phyloP scores from a whole-genome alignment of 768 basidiomycete species.

The Trametes villosa region DNA sequence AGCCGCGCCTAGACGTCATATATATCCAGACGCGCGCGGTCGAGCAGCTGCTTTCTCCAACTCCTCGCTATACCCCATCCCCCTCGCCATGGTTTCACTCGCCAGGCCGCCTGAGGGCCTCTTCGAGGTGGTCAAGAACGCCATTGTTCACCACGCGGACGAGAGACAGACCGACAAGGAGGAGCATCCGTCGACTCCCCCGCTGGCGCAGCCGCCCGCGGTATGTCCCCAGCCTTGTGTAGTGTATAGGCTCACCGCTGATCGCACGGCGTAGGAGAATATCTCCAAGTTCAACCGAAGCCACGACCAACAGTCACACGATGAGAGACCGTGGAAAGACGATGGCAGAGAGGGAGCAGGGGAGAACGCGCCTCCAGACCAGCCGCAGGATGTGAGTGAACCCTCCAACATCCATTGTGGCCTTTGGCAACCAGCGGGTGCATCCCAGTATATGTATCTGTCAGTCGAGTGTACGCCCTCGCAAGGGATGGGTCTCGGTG shows the following conservation, averaged over 20 bases:
- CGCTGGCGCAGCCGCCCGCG: slow-evolving; percentile 22
- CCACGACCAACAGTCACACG: not conserved
- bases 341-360: not conserved
- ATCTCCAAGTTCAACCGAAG: not conserved
- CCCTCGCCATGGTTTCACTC: slow-evolving; percentile 28
- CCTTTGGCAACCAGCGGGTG: not conserved
- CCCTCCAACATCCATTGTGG: not conserved
- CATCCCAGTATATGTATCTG: too few relatives aligned
- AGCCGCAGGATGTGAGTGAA: slow-evolving; percentile 3
- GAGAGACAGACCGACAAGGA: slow-evolving; percentile 12
- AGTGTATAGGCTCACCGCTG: not conserved
- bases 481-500: too few relatives aligned
- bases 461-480: too few relatives aligned
- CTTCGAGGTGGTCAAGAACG: slow-evolving; percentile 26
- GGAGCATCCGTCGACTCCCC: slow-evolving; percentile 25
- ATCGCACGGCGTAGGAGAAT: not conserved
- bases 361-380: not conserved
- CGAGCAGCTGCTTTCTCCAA: not conserved
- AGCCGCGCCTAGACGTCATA: not conserved
- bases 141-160: slow-evolving; percentile 11
- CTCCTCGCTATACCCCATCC: not conserved
- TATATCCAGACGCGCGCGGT: not conserved
- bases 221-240: not conserved
- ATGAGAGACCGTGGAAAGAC: not conserved
- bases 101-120: slow-evolving; percentile 25